A percentile compares a stretch with the other conserved stretches of the same genome.
These are phyloP conservation scores for Biscutella laevigata DNA, from an alignment of 441 rosid species.

Conservation along the genomic window DNA sequence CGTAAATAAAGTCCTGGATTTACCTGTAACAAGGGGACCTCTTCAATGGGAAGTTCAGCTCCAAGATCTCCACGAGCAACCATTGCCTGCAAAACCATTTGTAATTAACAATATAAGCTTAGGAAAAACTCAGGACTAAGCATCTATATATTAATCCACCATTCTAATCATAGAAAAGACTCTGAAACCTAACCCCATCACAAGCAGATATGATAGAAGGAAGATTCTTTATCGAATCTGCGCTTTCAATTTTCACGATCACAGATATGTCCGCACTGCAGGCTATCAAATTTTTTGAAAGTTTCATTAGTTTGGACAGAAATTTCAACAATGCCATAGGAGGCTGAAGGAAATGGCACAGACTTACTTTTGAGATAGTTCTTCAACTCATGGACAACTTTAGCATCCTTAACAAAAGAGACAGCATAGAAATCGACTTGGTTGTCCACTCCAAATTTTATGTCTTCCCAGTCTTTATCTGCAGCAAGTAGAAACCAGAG, in stretches of 20 bases:
- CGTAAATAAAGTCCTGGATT: neutral
- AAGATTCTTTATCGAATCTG: conserved; percentile 86
- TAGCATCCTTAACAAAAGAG: conserved; percentile 93
- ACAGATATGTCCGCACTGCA: conserved; percentile 75
- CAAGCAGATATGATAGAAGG: conserved; percentile 80
- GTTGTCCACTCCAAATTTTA: conserved; percentile 93
- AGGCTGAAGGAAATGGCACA: neutral
- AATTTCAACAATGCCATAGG: neutral
- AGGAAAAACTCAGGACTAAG: conserved; percentile 1
- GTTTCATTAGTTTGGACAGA: neutral
- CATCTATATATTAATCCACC: neutral
- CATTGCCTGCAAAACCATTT: conserved; percentile 56
- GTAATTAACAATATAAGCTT: conserved; percentile 1
- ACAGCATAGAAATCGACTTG: conserved; percentile 96
- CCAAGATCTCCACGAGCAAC: conserved; percentile 99
- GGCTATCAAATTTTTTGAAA: conserved; percentile 38
- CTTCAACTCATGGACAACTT: conserved; percentile 80
- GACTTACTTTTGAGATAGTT: conserved; percentile 64
- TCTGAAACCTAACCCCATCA: conserved; percentile 74
- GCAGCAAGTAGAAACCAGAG: conserved; percentile 12
- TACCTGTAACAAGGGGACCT: conserved; percentile 92
- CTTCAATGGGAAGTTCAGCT: conserved; percentile 98
- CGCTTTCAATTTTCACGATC: conserved; percentile 84
- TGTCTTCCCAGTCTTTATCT: conserved; percentile 99
- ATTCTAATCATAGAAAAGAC: neutral